Evolutionary conservation across 768 basidiomycete genomes (phyloP), one percentile per base, ranked within the genome.

Genomic region (Porphyrellus cyaneotinctus): DNA sequence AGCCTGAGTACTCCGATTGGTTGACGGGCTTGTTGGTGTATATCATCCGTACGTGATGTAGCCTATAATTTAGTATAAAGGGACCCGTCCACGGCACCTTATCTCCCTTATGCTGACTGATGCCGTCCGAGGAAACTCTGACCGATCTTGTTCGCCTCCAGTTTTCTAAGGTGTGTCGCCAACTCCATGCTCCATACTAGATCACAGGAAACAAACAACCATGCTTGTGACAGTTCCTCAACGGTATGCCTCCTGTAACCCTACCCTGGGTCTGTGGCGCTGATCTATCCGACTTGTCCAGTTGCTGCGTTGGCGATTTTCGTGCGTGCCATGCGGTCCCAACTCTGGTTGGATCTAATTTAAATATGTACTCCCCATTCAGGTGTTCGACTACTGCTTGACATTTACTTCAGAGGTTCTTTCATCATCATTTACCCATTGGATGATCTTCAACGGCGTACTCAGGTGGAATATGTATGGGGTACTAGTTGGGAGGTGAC

Each of bases 381-480:
- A 64, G 64, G 33, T 36, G 26, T 58, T 48, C 4, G 64, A 68
- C 33, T 66, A 68, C 38, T 63, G 51, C 32, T 44, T 66, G 20
- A 66, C 64, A 8, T 55, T 66, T 31, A 32, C 52, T 28, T 36
- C 50, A 10, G 64, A 66, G 61, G 64, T 68, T 23, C 26, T 13
- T 28, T 48, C 18, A 12, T 17, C 11, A 36, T 6, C 32, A 14
- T 17, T 38, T 18, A 8, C 11, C 1, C n/a, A 12, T 31, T 23
- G 10, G 5, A 23, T 36, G 6, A 20, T 23, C 42, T 47, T 63
- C 17, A 61, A 35, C 2, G 2, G 11, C 2, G 14, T 28, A 12
- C 24, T n/a, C 20, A 67, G 65, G 60, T 66, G 2, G 52, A 53
- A 47, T 44, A 56, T 43, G 52, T 64, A 13, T 66, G 66, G 64